A percentile compares a stretch with the other conserved stretches of the same genome.
phyloP scores from a whole-genome alignment of 768 basidiomycete genomes.

The Harrya chromipes region DNA sequence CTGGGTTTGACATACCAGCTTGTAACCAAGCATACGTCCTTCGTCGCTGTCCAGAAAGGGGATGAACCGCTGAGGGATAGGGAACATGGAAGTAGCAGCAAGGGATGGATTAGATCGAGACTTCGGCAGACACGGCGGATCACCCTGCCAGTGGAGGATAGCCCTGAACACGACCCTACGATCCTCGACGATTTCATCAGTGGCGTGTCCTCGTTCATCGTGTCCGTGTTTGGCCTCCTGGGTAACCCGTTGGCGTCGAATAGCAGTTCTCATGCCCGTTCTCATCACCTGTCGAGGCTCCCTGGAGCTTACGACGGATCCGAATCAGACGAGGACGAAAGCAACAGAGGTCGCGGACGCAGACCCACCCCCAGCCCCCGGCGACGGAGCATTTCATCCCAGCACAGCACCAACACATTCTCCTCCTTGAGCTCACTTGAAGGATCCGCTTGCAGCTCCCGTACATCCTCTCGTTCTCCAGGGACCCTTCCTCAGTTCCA shows the following conservation, averaged over 20 bases:
- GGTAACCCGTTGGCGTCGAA: conserved; percentile 1
- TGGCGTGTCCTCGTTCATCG: conserved; percentile 16
- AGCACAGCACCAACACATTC: conserved; percentile 34
- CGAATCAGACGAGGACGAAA: conserved; percentile 9
- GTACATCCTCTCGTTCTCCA: conserved; percentile 26
- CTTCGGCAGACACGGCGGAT: not conserved
- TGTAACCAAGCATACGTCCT: conserved; percentile 51
- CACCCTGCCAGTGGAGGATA: not conserved
- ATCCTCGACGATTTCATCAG: conserved; percentile 20
- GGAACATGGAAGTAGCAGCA: not conserved
- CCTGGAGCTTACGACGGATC: conserved; percentile 22
- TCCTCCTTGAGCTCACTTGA: conserved; percentile 51
- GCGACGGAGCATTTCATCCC: conserved; percentile 15
- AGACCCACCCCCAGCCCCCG: too few relatives aligned
- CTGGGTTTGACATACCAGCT: conserved; percentile 53
- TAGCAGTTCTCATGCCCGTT: not conserved
- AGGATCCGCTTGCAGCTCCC: conserved; percentile 34
- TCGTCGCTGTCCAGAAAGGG: conserved; percentile 49
- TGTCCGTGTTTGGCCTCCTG: conserved; percentile 13
- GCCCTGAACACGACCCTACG: not conserved
- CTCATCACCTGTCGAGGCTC: conserved; percentile 4
- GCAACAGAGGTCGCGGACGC: not conserved
- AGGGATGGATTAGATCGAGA: conserved; percentile 18
- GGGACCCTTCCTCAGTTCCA: conserved; percentile 23
- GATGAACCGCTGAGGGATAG: conserved; percentile 14